Evolutionary conservation across 805 yeast species (phyloP).

Genomic region (Cyberlindnera nakhonratchasimensis): DNA sequence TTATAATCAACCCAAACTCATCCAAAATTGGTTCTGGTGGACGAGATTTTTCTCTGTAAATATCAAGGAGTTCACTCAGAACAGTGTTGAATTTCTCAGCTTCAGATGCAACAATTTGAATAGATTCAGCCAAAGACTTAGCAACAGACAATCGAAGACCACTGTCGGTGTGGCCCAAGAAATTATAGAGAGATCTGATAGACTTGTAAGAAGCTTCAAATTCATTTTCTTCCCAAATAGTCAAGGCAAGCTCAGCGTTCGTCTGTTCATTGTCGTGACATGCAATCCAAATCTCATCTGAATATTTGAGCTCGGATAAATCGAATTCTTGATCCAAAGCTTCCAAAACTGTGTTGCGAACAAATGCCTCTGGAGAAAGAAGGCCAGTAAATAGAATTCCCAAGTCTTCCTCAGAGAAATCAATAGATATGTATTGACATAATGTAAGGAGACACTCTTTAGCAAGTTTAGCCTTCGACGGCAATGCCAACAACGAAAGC

Average conservation of each 20-base stretch:
- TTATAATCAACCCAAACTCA: conserved; percentile 73
- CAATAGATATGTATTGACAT: conserved; percentile 70
- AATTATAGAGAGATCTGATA: conserved; percentile 45
- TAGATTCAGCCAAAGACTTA: conserved; percentile 60
- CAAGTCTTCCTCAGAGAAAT: conserved; percentile 55
- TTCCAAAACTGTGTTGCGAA: conserved; percentile 77
- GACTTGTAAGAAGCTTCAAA: conserved; percentile 46
- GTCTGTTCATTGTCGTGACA: conserved; percentile 67
- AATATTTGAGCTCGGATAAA: conserved; percentile 40
- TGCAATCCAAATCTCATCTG: conserved; percentile 75
- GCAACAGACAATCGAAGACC: conserved; percentile 76
- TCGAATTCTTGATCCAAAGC: conserved; percentile 80
- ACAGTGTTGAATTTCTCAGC: conserved; percentile 30
- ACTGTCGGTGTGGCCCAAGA: conserved; percentile 51
- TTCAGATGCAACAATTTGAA: conserved; percentile 32
- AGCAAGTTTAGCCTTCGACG: conserved; percentile 75
- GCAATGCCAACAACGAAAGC: conserved; percentile 62
- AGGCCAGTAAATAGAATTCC: conserved; percentile 51
- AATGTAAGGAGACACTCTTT: conserved; percentile 80
- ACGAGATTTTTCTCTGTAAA: conserved; percentile 56
- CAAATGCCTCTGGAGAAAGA: conserved; percentile 63
- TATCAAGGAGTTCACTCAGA: conserved; percentile 44
- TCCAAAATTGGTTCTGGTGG: conserved; percentile 80
- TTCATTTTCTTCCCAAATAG: conserved; percentile 82
- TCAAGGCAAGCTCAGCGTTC: conserved; percentile 62